phyloP scores from a whole-genome alignment of 768 basidiomycete species.

The Mrakia frigida region DNA sequence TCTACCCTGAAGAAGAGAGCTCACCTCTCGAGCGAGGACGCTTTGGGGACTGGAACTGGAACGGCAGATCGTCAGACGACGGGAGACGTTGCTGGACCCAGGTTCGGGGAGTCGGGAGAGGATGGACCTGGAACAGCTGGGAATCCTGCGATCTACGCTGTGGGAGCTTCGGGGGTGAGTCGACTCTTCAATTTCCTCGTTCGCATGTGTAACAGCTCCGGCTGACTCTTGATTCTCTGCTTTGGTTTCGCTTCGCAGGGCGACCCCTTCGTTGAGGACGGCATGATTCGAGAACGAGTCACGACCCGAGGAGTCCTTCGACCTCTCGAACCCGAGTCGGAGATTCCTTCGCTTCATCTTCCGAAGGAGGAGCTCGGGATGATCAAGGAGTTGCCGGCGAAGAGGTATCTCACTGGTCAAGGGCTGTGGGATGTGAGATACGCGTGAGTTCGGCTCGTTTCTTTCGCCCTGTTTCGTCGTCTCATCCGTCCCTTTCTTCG shows the following conservation, averaged over 20 bases:
- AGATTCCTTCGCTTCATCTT: conserved; percentile 62
- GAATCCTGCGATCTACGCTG: conserved; percentile 24
- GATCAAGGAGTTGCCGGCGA: conserved; percentile 63
- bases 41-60: not conserved
- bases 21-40: conserved; percentile 1
- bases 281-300: conserved; percentile 87
- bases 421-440: conserved; percentile 42
- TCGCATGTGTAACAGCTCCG: conserved; percentile 9
- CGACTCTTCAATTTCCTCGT: conserved; percentile 11
- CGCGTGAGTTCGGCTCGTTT: conserved; percentile 35
- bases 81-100: conserved; percentile 22
- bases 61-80: not conserved
- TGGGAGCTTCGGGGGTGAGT: conserved; percentile 27
- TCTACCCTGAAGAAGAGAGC: not conserved
- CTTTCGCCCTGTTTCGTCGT: not conserved
- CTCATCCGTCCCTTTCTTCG: not conserved
- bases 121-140: conserved; percentile 27
- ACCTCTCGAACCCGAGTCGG: conserved; percentile 64
- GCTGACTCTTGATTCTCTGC: not conserved
- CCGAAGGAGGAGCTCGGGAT: conserved; percentile 63
- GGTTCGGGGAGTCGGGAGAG: conserved; percentile 11
- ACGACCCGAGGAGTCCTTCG: conserved; percentile 76
- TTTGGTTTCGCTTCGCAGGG: not conserved
- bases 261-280: conserved; percentile 46
- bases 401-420: conserved; percentile 61